Evolutionary conservation across 441 rosid species (phyloP), one percentile per base, ranked within the genome.

Genomic region (Populus tomentosa): DNA sequence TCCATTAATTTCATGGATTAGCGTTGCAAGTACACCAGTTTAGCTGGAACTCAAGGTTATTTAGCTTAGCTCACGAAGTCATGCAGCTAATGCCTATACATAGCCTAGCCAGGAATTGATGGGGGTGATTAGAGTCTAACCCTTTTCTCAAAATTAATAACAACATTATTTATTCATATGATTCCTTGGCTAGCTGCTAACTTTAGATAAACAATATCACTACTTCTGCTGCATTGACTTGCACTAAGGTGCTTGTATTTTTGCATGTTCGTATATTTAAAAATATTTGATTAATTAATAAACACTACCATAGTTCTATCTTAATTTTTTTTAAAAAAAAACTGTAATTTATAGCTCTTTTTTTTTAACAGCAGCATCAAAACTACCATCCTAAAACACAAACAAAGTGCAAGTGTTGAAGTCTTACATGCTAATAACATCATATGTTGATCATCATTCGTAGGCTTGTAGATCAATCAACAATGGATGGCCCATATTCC

Each of bases 21-120:
- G 72, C 79, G 76, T 78, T 86, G 84, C 35, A 65, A 73, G 75
- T 79, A 79, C 42, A 75, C 23, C 53, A 35, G 65, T 21, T 10
- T 61, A 68, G 68, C 75, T 46, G 78, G 66, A 33, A 62, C 67
- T 72, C 80, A 77, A 78, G 75, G 77, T 75, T 80, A 36, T 33
- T 30, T 30, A 30, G 32, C 32, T 65, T 79, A 67, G 40, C 70
- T 67, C 67, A n/a, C 18, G 32, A 74, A 61, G 38, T 36, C 69
- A 61, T 21, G 88, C 81, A 14, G 56, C 56, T 46, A 46, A 46
- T 14, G 56, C n/a, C 56, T 50, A 50, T 50, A 50, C 20, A 14
- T 50, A 50, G 56, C 20, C 18, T 50, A 5, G 20, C 56, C 20
- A 14, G 1, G 56, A 50, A 50, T 50, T 50, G 56, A 50, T 5